These are phyloP conservation scores for Zostera marina DNA, from an alignment of 116 monocot genomes.

Conservation along the genomic window DNA sequence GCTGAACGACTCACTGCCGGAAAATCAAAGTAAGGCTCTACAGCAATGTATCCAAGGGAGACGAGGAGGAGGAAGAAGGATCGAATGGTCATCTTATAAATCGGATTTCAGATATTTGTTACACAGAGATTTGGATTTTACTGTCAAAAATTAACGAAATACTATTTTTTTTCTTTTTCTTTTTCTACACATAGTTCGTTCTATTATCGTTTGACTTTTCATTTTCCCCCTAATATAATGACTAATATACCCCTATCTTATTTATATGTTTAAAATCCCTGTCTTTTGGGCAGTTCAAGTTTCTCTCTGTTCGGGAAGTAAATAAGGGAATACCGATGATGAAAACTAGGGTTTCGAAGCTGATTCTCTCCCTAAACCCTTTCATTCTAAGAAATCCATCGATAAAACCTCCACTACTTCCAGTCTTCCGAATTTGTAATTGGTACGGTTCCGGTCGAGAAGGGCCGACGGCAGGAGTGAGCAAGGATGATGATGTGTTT, in stretches of 20 bases:
- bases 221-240: neutral
- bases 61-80: constrained; percentile 11
- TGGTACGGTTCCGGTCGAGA: constrained; percentile 4
- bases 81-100: constrained; percentile 60
- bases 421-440: neutral
- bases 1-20: constrained; percentile 47
- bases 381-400: neutral
- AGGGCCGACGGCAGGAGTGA: neutral
- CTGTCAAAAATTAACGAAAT: neutral
- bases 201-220: neutral
- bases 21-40: constrained; percentile 35
- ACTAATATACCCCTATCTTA: no score
- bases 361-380: neutral
- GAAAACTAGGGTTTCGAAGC: constrained; percentile 7
- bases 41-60: constrained; percentile 36
- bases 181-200: constrained; percentile 2
- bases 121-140: constrained; percentile 39
- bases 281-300: no score
- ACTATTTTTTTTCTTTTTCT: neutral
- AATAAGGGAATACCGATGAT: neutral
- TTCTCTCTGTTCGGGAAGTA: no score
- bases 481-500: neutral
- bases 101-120: constrained; percentile 65
- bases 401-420: neutral
- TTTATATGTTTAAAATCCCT: no score